Base-by-base conservation (phyloP, 805 yeast species). In the Spathaspora hagerdaliae region DNA sequence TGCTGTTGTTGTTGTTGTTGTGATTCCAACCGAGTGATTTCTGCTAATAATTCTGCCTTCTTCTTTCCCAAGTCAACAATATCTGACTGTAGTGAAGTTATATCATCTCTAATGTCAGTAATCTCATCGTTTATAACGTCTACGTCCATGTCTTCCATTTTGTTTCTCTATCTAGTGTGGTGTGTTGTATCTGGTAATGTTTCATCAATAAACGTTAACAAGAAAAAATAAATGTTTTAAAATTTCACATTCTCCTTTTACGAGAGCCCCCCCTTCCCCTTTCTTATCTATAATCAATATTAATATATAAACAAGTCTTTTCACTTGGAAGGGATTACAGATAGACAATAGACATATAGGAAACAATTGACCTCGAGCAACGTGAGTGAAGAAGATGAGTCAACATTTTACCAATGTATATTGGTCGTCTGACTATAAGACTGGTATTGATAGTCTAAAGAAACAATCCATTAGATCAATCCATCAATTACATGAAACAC, bases 361-460 rank as follows among this genome's bases (percentile, higher is more conserved):
- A 19, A 5, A 19, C 24, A 19, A 19, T 19, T 19, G 24, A 19
- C 24, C 24, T 19, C 24, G 24, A 19, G 5, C 24, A 19, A 5
- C 24, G 5, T 19, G 24, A 19, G 24, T 5, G 24, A 19, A 19
- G n/a, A n/a, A n/a, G n/a, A 19, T 5, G 24, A 19, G 4, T 19
- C 24, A 19, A 19, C 40, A 27, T 27, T 19, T 39, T n/a, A 15
- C 37, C 37, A 31, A 27, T 39, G 12, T 19, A 7, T 72, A 65
- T 56, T 72, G 76, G 75, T 64, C 74, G 3, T 51, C 74, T 1
- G 77, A 72, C 56, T 69, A 66, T 42, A 56, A 54, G 31, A 51
- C 70, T 4, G 73, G 75, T 5, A 62, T 71, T 14, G 66, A 63
- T 32, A 53, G 49, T 36, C 51, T 72, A 19, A 51, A 58, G 12